Conservation (phyloP, 257 asterid species). For the Ligustrum vulgare region DNA sequence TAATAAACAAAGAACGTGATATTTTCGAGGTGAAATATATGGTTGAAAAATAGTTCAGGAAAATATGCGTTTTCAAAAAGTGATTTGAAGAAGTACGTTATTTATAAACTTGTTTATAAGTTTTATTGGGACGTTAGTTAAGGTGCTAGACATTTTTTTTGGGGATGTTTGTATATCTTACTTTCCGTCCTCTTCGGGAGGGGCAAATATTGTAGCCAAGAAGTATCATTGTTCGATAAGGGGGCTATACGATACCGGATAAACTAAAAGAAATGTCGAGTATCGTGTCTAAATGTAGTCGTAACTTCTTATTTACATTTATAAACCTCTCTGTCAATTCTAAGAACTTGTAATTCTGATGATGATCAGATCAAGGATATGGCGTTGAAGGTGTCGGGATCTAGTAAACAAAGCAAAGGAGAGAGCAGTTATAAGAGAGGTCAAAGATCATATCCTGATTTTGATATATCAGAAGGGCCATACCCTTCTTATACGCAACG, state of each 20-base stretch:
- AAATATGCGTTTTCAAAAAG: no score
- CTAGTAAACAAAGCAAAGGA: conserved; percentile 18
- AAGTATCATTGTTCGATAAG: background rate
- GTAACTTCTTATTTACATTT: background rate
- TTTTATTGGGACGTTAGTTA: background rate
- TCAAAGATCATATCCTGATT: conserved; percentile 12
- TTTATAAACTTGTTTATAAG: background rate
- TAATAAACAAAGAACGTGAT: no score
- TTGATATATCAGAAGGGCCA: conserved; percentile 17
- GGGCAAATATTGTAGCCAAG: background rate
- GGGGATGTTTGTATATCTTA: no score
- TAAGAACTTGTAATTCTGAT: background rate
- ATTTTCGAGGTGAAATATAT: no score
- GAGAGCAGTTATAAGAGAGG: conserved; percentile 18
- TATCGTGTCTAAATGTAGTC: background rate
- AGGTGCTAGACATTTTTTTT: background rate
- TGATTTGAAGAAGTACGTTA: no score
- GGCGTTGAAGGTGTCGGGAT: conserved; percentile 20
- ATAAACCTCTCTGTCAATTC: background rate
- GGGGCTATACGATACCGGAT: no score
- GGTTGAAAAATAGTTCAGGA: no score
- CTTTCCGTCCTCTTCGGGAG: no score
- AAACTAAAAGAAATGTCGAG: background rate
- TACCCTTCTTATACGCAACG: conserved; percentile 4
- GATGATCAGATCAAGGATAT: conserved; percentile 23